Conservation (phyloP, 331 rosid species). For the Telfairia occidentalis region DNA sequence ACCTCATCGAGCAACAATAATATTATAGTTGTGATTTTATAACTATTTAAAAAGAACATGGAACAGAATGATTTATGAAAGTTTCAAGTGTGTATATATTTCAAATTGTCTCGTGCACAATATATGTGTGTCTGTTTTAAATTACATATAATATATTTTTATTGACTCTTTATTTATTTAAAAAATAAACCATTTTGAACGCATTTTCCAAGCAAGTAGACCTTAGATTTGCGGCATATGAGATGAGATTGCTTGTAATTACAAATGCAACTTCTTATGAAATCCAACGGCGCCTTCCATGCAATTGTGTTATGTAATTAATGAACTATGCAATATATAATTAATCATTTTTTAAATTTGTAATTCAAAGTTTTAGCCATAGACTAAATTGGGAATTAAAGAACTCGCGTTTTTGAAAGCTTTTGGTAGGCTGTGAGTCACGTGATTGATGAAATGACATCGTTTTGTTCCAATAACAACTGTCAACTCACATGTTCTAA, state of each 20-base stretch:
- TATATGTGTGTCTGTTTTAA: no score
- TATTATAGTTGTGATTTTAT: no score
- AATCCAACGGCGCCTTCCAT: neutral
- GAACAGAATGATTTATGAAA: no score
- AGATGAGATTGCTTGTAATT: neutral
- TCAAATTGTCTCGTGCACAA: no score
- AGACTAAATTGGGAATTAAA: neutral
- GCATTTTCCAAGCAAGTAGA: neutral
- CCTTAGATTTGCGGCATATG: neutral
- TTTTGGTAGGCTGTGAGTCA: neutral
- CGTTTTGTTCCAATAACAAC: neutral
- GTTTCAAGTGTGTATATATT: no score
- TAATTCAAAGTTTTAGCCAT: neutral
- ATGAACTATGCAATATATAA: neutral
- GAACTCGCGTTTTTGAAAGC: neutral
- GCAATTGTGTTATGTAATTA: neutral
- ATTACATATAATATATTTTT: no score
- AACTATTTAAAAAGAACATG: no score
- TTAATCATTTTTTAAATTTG: neutral
- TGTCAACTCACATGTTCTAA: slow-evolving; percentile 1
- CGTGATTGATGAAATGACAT: neutral
- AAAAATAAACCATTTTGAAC: neutral
- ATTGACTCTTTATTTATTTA: neutral
- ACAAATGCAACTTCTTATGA: neutral
- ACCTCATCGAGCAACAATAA: no score